Evolutionary conservation across 2,329 filamentous ascomycete species (phyloP).

Genomic region (Venturia nashicola): DNA sequence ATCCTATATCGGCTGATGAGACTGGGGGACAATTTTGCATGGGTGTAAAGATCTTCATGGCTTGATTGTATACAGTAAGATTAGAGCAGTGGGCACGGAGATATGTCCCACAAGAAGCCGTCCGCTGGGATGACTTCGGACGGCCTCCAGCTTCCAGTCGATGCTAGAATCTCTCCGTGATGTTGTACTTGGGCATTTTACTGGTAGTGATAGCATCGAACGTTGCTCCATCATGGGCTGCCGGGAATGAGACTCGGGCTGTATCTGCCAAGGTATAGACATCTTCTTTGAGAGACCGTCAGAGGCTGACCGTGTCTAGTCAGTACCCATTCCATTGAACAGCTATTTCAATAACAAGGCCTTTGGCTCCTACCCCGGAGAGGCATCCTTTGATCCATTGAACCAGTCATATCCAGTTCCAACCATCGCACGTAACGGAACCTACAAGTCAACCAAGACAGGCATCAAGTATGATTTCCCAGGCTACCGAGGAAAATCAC

Average conservation of each 20-base stretch:
- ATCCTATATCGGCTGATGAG: neutral
- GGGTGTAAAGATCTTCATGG: neutral
- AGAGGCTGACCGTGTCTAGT: constrained; percentile 7
- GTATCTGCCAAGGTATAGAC: neutral
- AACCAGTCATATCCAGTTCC: constrained; percentile 32
- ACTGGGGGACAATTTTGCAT: neutral
- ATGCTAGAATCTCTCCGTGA: neutral
- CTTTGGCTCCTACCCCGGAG: constrained; percentile 32
- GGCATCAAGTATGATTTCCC: constrained; percentile 32
- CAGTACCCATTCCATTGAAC: constrained; percentile 18
- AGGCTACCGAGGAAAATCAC: constrained; percentile 21
- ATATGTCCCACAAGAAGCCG: neutral
- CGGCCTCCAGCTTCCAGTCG: neutral
- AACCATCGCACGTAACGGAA: constrained; percentile 17
- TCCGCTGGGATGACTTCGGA: neutral
- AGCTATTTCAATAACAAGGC: constrained; percentile 36
- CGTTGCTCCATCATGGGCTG: neutral
- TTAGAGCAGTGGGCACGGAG: neutral
- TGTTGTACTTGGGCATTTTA: neutral
- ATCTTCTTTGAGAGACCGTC: neutral
- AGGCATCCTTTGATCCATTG: constrained; percentile 32
- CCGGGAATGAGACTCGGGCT: neutral
- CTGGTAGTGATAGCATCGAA: neutral
- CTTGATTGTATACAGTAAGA: neutral
- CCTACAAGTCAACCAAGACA: constrained; percentile 28